A percentile compares a stretch with the other conserved stretches of the same genome.
Evolutionary conservation across 2,329 filamentous ascomycete species (phyloP).

Genomic region (Diaporthe sp.): DNA sequence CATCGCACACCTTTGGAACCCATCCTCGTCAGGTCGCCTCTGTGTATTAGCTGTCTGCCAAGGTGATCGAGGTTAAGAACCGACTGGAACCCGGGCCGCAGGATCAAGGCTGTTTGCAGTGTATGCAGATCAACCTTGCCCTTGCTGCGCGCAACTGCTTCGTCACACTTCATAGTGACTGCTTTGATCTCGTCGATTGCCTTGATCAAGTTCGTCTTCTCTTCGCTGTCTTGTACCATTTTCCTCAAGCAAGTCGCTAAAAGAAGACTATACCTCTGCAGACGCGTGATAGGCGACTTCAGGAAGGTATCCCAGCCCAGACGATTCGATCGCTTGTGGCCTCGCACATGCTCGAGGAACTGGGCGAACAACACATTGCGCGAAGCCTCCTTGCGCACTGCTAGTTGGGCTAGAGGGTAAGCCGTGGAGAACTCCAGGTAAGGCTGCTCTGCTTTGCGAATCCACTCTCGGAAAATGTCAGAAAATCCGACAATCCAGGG

Average conservation of each 20-base stretch:
- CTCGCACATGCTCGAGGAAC: slow-evolving; percentile 85
- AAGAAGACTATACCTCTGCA: slow-evolving; percentile 90
- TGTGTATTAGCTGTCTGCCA: slow-evolving; percentile 89
- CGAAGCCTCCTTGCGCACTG: slow-evolving; percentile 86
- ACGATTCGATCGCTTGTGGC: slow-evolving; percentile 83
- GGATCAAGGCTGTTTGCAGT: slow-evolving; percentile 83
- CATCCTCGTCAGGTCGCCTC: slow-evolving; percentile 90
- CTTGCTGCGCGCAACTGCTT: slow-evolving; percentile 90
- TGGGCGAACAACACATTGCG: slow-evolving; percentile 87
- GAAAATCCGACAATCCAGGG: slow-evolving; percentile 95
- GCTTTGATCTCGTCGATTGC: slow-evolving; percentile 93
- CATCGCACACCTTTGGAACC: slow-evolving; percentile 91
- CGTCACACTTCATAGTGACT: slow-evolving; percentile 91
- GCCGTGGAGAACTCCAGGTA: slow-evolving; percentile 94
- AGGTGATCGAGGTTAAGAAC: slow-evolving; percentile 94
- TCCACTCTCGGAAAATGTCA: slow-evolving; percentile 98
- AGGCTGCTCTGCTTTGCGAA: slow-evolving; percentile 87
- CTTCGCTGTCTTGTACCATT: slow-evolving; percentile 86
- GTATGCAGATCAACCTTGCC: slow-evolving; percentile 92
- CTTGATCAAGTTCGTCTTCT: slow-evolving; percentile 84
- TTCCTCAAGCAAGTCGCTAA: slow-evolving; percentile 87
- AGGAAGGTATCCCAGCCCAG: slow-evolving; percentile 95
- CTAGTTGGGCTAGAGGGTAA: slow-evolving; percentile 86
- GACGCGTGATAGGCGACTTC: slow-evolving; percentile 90
- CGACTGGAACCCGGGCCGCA: slow-evolving; percentile 88